Evolutionary conservation across 257 asterid genomes (phyloP).

Genomic region (Agastache rugosa): DNA sequence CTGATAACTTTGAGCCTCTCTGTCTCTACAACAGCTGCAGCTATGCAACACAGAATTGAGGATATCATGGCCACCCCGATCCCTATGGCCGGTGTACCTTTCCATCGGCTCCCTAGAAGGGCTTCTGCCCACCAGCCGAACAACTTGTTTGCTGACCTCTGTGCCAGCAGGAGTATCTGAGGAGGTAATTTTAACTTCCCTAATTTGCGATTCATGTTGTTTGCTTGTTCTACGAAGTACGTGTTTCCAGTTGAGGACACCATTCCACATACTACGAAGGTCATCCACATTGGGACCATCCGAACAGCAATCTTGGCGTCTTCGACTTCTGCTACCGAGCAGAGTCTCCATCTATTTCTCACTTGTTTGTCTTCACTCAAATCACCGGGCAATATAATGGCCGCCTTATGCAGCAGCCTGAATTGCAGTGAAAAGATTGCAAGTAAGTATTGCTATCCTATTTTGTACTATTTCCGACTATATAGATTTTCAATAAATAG

Average conservation of each 20-base stretch:
- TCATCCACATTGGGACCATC: background rate
- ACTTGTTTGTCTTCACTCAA: background rate
- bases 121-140: background rate
- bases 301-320: background rate
- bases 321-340: slow-evolving; percentile 3
- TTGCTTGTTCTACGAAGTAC: background rate
- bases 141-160: background rate
- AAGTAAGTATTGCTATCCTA: background rate
- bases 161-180: background rate
- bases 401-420: background rate
- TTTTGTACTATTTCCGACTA: background rate
- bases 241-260: slow-evolving; percentile 1
- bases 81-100: background rate
- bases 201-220: background rate
- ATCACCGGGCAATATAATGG: background rate
- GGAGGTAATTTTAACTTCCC: background rate
- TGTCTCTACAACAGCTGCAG: background rate
- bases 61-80: background rate
- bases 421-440: background rate
- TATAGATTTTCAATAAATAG: background rate
- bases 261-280: background rate
- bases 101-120: background rate
- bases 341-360: background rate
- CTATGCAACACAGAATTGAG: background rate
- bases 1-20: slow-evolving; percentile 35